Base-by-base conservation (phyloP, 2,329 filamentous ascomycete species). In the Lecanicillium sp. region DNA sequence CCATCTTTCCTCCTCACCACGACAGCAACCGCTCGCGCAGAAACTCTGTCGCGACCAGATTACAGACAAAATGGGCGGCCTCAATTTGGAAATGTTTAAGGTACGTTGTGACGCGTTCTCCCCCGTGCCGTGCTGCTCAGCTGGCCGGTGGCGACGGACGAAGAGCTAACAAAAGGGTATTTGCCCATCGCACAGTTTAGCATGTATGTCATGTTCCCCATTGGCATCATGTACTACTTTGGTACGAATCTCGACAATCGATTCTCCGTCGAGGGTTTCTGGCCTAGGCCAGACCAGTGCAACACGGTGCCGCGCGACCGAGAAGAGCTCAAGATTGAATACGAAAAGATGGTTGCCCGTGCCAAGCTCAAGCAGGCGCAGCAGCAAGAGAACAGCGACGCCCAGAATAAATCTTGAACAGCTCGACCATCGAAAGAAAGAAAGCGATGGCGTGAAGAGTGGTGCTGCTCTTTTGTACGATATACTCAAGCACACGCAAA, bases 181-280 rank as follows among this genome's bases (percentile, higher is more conserved):
- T 41, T 17, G n/a, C 25, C 19, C n/a, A 33, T 46, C 19, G 49
- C 31, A 29, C 46, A 96, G 90, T 98, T 98, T 63, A 89, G 90
- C 69, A 86, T 94, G 76, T 98, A 98, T 70, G 82, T 98, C 69
- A 83, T 96, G 75, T 98, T 98, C 66, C 92, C 92, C 14, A 97
- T 98, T 55, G 88, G 87, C 53, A 89, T 92, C 72, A 98, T 98
- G 92, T 97, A 94, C 74, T 98, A 98, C 71, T 98, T 97, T 64
- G 92, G 92, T 59, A 95, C 89, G 41, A 98, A 98, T 64, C 86
- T 98, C 58, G 92, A 98, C 65, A 76, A 83, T 49, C 83, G 87
- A 47, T 98, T 98, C 71, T 68, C 76, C 34, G 87, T 97, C 2
- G 81, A 84, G 17, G 85, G 84, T 42, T 98, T 98, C 72, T 98